phyloP scores from a whole-genome alignment of 1,139 yeast species.

The Nakaseomyces uthaithaninus region DNA sequence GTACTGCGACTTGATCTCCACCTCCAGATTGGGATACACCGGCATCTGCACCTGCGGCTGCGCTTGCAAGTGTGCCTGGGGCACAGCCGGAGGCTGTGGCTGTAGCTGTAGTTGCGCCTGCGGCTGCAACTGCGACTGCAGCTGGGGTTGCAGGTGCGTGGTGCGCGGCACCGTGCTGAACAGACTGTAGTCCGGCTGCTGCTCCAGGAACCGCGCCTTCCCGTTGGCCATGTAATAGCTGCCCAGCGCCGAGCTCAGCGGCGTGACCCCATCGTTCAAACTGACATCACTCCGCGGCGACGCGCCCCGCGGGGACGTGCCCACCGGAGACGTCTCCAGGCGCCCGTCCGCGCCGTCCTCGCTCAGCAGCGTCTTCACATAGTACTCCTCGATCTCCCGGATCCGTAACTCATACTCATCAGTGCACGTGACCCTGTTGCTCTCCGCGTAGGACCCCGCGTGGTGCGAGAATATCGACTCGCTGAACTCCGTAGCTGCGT shows the following conservation, averaged over 20 bases:
- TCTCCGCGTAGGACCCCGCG: too few relatives aligned
- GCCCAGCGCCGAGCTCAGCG: background rate
- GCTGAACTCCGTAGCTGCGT: background rate
- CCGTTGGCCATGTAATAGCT: background rate
- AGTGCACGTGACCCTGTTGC: too few relatives aligned
- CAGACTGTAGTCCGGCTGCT: background rate
- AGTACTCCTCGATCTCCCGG: constrained; percentile 31
- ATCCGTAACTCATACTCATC: constrained; percentile 22
- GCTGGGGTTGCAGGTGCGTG: background rate
- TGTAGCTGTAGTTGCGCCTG: constrained; percentile 8
- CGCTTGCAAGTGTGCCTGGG: too few relatives aligned
- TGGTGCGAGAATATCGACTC: constrained; percentile 5
- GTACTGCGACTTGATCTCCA: constrained; percentile 21
- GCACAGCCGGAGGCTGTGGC: constrained; percentile 10
- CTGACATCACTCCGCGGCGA: constrained; percentile 3
- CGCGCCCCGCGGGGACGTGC: too few relatives aligned
- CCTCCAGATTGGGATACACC: constrained; percentile 14
- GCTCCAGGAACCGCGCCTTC: background rate
- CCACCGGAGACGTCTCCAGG: too few relatives aligned
- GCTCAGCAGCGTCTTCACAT: constrained; percentile 25
- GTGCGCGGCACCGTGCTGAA: background rate
- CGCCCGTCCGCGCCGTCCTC: too few relatives aligned
- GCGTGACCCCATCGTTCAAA: background rate
- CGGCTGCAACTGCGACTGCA: background rate
- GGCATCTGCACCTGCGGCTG: background rate